Evolutionary conservation across 169 alveolate species (phyloP).

Genomic region (Eimeria praecox): DNA sequence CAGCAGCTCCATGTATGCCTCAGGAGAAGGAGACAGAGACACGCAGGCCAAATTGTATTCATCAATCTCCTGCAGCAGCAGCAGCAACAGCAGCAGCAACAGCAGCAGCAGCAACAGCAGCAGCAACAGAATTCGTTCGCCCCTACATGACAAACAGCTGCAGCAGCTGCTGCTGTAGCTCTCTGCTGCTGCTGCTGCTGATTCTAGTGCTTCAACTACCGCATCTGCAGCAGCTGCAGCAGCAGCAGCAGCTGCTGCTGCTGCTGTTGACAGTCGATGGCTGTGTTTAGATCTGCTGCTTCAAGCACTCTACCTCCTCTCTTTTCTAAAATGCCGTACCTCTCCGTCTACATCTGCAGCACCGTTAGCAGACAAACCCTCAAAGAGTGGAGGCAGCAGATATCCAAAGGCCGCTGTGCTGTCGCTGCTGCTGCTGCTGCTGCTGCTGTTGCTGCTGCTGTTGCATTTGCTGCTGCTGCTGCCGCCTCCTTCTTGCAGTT

Average conservation of each 20-base stretch:
- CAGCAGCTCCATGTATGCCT: constrained; percentile 27
- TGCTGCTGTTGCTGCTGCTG: background rate
- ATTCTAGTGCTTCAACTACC: too few species aligned
- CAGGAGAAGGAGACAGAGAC: background rate
- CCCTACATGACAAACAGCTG: background rate
- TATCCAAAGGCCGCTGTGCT: background rate
- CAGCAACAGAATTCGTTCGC: background rate
- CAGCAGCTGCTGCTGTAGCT: background rate
- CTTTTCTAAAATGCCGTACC: too few species aligned
- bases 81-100: background rate
- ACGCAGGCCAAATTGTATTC: background rate
- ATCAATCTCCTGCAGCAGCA: constrained; percentile 9
- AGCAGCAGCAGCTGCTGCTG: too few species aligned
- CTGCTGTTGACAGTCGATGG: too few species aligned
- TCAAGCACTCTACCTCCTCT: too few species aligned
- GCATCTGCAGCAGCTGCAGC: too few species aligned
- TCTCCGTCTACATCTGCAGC: too few species aligned
- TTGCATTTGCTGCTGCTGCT: too few species aligned
- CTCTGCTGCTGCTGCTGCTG: background rate
- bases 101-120: background rate
- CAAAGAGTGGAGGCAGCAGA: constrained; percentile 24
- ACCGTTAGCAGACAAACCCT: too few species aligned
- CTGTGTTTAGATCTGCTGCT: too few species aligned
- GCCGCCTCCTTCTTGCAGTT: background rate
- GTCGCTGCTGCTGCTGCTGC: background rate